Evolutionary conservation across 495 filamentous ascomycete species (phyloP).

Genomic region (Tuber umbilicatum): DNA sequence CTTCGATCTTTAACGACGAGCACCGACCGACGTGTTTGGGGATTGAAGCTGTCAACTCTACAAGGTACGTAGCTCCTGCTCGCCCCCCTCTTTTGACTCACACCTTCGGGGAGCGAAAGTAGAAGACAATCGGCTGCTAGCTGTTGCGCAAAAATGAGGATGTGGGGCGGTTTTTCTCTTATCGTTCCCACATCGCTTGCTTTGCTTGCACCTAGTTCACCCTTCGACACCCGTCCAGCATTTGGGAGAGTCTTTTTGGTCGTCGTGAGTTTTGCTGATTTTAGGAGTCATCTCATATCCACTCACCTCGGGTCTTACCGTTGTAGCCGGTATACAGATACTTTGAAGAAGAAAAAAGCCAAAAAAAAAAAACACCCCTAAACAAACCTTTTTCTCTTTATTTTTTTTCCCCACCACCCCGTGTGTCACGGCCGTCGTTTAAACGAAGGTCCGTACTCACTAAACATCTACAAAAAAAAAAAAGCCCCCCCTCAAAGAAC

Average conservation of each 20-base stretch:
- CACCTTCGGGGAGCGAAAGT: constrained; percentile 3
- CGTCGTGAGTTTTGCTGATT: constrained; percentile 34
- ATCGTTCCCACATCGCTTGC: not conserved
- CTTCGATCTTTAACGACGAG: not conserved
- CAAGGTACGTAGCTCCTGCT: not conserved
- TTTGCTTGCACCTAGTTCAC: constrained; percentile 5
- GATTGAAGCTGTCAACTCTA: not conserved
- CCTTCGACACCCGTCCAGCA: constrained; percentile 13
- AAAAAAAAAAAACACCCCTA: not conserved
- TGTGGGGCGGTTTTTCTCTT: not conserved
- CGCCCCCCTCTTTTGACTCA: constrained; percentile 3
- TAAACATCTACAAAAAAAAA: not conserved
- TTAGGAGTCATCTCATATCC: constrained; percentile 6
- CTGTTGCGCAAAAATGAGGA: constrained; percentile 4
- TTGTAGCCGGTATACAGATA: not conserved
- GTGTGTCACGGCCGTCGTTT: constrained; percentile 6
- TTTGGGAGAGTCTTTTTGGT: constrained; percentile 17
- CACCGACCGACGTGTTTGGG: not conserved
- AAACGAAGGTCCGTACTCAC: not conserved
- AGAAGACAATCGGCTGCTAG: constrained; percentile 5
- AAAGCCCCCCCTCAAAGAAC: not conserved
- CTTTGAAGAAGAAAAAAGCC: not conserved
- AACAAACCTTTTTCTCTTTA: constrained; percentile 7
- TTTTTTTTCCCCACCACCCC: not conserved
- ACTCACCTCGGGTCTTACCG: not conserved